Evolutionary conservation across 169 alveolate species (phyloP), one percentile per base, ranked within the genome.

Genomic region (Babesia gibsoni): DNA sequence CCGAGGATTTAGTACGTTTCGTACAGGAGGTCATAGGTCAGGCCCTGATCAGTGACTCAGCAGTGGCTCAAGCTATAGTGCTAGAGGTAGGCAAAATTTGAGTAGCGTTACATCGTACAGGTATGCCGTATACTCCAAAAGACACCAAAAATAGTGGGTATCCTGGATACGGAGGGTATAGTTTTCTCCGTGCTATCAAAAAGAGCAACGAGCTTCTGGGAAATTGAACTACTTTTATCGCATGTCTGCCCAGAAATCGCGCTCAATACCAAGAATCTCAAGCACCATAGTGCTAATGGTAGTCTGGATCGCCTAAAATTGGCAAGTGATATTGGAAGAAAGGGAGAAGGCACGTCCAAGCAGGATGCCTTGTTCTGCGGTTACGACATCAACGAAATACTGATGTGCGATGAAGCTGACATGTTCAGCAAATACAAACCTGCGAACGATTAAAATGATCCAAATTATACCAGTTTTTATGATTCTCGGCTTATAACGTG

Each of bases 141-240:
- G 82, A 45, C 63, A n/a, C 88, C 88, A 7, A 46, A 52, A 30
- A 22, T 79, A 4, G 56, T 18, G 46, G 67, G 49, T 23, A 29
- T 79, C 3, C 16, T 79, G 6, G 73, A 67, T 16, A 30, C 27
- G 16, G 83, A 79, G 8, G 88, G 88, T n/a, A 79, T 79, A 48
- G 66, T 67, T 14, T 61, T 70, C 45, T 79, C 88, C 25, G 81
- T 67, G 45, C 37, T 68, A 27, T 43, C 88, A 12, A 69, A 52
- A 41, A 35, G 72, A n/a, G 74, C 52, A 25, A 58, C 74, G 27
- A 50, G 69, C 42, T 69, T 29, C 78, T 79, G 88, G 88, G 83
- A 79, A 50, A 20, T 79, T 35, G 63, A 29, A 36, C 64, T 69
- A 16, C 49, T 79, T 41, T 16, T n/a, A 25, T 43, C 36, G 35